Evolutionary conservation across 2,329 filamentous ascomycete species (phyloP), one percentile per base, ranked within the genome.

Genomic region (Aureobasidium sp.): DNA sequence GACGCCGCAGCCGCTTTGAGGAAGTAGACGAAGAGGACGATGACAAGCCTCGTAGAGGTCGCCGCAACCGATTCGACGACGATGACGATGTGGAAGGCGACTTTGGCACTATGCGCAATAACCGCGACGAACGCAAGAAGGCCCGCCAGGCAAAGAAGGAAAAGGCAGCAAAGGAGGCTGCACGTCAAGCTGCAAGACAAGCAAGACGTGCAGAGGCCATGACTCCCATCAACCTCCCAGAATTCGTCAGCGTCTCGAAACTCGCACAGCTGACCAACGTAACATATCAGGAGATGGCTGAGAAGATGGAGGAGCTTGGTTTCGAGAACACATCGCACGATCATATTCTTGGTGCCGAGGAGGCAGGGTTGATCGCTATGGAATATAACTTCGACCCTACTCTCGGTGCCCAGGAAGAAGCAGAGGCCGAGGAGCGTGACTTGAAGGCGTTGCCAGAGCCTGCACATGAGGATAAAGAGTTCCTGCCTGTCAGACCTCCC

Each of bases 351-450:
- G 93, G 93, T 64, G 86, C 91, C 11, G 93, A 97, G 72, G 94
- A 90, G 50, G 93, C 93, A 2, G 90, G 89, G 7, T 81, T 99
- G 59, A 88, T 99, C 67, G 91, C 91, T 4, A 86, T 90, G 74
- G 93, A 99, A 72, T 97, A 93, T 72, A 92, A 93, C 54, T 96
- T 89, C 66, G 91, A 97, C 63, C 90, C 93, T 0, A 86, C 88
- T 2, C 83, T 94, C 30, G 71, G 72, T 54, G 68, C 70, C 21
- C 61, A 61, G 11, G 66, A 64, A 21, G 87, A 91, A 61, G 72
- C 70, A 5, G 74, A 80, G 72, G 69, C 86, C 79, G 72, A 76
- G 21, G 85, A 87, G 50, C 79, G 85, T 48, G 93, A 99, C 72
- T 76, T 99, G 42, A 82, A 82, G 64, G 82, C 89, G 30, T 7